Evolutionary conservation across 2,329 filamentous ascomycete genomes (phyloP).

Genomic region (Aspergillus fructus): DNA sequence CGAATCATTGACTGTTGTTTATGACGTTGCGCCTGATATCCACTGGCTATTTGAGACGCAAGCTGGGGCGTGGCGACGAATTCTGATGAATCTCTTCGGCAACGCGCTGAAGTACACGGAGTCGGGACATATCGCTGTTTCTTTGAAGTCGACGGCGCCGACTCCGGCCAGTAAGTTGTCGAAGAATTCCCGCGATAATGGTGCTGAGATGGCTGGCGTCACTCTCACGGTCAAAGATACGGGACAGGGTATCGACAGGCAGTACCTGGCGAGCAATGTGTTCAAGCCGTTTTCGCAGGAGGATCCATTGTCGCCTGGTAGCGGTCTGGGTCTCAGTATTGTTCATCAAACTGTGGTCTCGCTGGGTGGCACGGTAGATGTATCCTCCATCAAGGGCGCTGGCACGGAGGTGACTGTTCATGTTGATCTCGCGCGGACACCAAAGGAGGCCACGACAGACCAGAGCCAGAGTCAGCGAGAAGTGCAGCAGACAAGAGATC

Average conservation of each 20-base stretch:
- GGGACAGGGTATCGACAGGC: constrained; percentile 28
- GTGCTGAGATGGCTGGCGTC: constrained; percentile 13
- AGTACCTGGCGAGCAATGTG: constrained; percentile 16
- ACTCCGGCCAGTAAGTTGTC: neutral
- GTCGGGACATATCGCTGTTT: constrained; percentile 42
- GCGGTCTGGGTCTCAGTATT: constrained; percentile 9
- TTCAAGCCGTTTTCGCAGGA: constrained; percentile 14
- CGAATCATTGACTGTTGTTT: constrained; percentile 6
- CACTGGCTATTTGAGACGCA: constrained; percentile 48
- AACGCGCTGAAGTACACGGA: constrained; percentile 52
- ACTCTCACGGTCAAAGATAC: constrained; percentile 29
- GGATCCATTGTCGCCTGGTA: constrained; percentile 6
- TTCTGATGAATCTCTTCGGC: constrained; percentile 51
- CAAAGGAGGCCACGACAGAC: neutral
- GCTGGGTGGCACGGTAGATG: constrained; percentile 4
- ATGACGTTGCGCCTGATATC: constrained; percentile 44
- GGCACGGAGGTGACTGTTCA: constrained; percentile 1
- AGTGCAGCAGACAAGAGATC: neutral
- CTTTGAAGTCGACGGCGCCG: constrained; percentile 23
- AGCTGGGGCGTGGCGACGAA: constrained; percentile 47
- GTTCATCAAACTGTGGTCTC: constrained; percentile 9
- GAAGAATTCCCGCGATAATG: neutral
- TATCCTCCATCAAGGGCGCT: neutral
- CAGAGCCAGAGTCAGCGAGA: neutral
- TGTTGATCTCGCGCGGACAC: neutral